Conservation (phyloP, 352 stramenopile genomes). For the Pythium utonaiense region DNA sequence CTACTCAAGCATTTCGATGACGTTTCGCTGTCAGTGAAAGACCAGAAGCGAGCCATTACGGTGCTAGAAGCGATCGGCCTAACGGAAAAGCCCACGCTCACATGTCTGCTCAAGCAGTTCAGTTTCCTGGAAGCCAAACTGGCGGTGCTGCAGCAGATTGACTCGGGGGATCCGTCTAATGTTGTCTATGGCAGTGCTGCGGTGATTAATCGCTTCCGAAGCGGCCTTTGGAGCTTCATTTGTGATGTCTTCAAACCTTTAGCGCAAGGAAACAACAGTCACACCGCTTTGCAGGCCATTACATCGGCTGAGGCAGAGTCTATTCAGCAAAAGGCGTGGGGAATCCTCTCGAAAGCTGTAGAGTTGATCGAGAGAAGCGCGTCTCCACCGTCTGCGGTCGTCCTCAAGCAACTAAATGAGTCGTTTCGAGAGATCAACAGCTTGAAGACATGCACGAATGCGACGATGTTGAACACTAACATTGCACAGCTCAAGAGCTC, state of each 20-base stretch:
- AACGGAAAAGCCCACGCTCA: slow-evolving; percentile 59
- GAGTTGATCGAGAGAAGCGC: slow-evolving; percentile 48
- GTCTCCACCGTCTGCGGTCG: slow-evolving; percentile 31
- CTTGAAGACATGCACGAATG: slow-evolving; percentile 64
- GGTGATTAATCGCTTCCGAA: slow-evolving; percentile 62
- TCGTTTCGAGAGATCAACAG: slow-evolving; percentile 63
- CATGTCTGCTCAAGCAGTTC: slow-evolving; percentile 69
- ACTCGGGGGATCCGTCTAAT: slow-evolving; percentile 23
- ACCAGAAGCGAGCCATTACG: slow-evolving; percentile 64
- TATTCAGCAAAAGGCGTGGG: slow-evolving; percentile 60
- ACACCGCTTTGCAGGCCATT: slow-evolving; percentile 20
- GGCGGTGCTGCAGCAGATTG: slow-evolving; percentile 24
- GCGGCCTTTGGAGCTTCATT: slow-evolving; percentile 65
- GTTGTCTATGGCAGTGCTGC: slow-evolving; percentile 56
- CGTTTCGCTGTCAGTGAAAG: slow-evolving; percentile 46
- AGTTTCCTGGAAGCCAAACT: slow-evolving; percentile 57
- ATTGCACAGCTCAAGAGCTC: slow-evolving; percentile 52
- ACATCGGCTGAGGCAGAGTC: slow-evolving; percentile 64
- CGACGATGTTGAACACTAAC: slow-evolving; percentile 60
- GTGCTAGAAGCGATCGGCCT: slow-evolving; percentile 56
- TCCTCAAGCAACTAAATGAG: slow-evolving; percentile 59
- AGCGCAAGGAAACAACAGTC: slow-evolving; percentile 21
- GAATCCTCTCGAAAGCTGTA: slow-evolving; percentile 47
- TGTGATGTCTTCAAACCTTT: slow-evolving; percentile 69
- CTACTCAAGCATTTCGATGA: slow-evolving; percentile 64